These are phyloP conservation scores for Talaromyces rugulosus DNA, from an alignment of 2,329 filamentous ascomycete species.

Conservation along the genomic window DNA sequence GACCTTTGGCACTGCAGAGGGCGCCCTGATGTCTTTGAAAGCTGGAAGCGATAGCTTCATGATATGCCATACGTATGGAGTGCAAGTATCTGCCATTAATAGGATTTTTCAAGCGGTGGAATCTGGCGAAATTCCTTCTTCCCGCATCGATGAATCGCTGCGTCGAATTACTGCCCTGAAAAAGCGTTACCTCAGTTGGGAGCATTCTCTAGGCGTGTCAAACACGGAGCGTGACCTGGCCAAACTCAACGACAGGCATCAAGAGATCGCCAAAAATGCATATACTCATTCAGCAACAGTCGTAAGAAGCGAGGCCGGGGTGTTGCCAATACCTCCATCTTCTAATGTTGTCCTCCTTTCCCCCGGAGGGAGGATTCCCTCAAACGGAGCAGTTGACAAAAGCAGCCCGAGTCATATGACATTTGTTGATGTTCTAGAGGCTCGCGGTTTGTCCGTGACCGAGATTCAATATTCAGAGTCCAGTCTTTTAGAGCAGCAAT, in stretches of 20 bases:
- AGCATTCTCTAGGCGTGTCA: constrained; percentile 20
- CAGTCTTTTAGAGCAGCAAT: constrained; percentile 28
- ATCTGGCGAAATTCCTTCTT: constrained; percentile 28
- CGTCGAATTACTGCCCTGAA: constrained; percentile 35
- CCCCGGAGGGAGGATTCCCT: constrained; percentile 29
- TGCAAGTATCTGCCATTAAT: constrained; percentile 39
- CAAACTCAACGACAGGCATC: constrained; percentile 22
- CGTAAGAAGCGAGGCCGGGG: constrained; percentile 27
- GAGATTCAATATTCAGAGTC: constrained; percentile 32
- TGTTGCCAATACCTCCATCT: constrained; percentile 27
- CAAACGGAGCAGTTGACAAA: constrained; percentile 35
- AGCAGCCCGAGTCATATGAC: constrained; percentile 31
- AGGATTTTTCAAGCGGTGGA: constrained; percentile 34
- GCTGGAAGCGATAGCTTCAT: constrained; percentile 44
- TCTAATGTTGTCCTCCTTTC: constrained; percentile 35
- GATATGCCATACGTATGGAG: constrained; percentile 42
- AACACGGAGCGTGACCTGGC: constrained; percentile 16
- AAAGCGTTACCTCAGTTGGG: constrained; percentile 30
- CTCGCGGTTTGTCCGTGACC: constrained; percentile 21
- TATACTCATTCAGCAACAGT: constrained; percentile 40
- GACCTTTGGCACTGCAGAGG: constrained; percentile 39
- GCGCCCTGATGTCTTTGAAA: constrained; percentile 38
- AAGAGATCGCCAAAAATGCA: constrained; percentile 27
- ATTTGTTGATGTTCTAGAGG: constrained; percentile 29
- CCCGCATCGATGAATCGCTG: constrained; percentile 31